Percentiles rank a stretch among this genome's conserved stretches.
Conservation (phyloP, 179 eudicot species). For the Spergularia azorica region DNA sequence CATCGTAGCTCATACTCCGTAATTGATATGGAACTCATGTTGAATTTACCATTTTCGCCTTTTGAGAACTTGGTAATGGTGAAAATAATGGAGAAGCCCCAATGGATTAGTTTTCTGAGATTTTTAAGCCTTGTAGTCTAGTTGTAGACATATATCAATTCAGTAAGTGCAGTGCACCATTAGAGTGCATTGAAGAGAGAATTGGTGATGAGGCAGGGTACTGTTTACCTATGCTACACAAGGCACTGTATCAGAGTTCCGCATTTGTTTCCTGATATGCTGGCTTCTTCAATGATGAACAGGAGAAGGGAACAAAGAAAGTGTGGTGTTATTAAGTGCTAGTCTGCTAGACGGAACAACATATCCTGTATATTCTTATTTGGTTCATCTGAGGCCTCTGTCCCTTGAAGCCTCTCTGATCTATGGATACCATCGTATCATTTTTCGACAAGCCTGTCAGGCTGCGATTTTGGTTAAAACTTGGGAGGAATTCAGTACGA, state of each 20-base stretch:
- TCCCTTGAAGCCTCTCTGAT: too few relatives aligned
- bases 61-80: background rate
- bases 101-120: background rate
- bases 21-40: background rate
- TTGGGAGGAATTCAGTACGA: background rate
- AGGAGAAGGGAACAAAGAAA: too few relatives aligned
- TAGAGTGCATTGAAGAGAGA: background rate
- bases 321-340: too few relatives aligned
- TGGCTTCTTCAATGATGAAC: too few relatives aligned
- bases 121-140: background rate
- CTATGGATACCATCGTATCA: too few relatives aligned
- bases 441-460: background rate
- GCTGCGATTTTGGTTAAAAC: background rate
- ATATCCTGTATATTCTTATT: too few relatives aligned
- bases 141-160: background rate
- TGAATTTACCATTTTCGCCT: background rate
- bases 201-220: too few relatives aligned
- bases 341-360: too few relatives aligned
- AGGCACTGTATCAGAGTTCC: too few relatives aligned
- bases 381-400: too few relatives aligned
- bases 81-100: background rate
- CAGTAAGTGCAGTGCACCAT: background rate
- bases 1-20: background rate
- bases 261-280: too few relatives aligned
- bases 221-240: too few relatives aligned